Evolutionary conservation across 139 green algal species (phyloP).

Genomic region (Tetratostichococcus sp.): DNA sequence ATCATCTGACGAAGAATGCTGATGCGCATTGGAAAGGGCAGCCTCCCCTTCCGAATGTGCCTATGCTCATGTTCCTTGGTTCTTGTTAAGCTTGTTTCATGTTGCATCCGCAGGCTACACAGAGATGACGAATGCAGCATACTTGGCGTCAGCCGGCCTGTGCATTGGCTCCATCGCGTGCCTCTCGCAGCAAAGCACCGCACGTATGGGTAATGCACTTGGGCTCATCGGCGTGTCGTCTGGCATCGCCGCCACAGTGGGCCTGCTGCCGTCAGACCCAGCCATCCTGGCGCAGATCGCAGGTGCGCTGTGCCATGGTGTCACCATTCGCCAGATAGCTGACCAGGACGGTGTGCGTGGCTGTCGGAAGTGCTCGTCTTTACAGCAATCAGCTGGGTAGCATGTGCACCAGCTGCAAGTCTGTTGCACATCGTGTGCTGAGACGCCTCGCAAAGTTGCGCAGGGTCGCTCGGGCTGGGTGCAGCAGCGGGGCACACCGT

Average conservation of each 20-base stretch:
- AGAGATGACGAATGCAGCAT: constrained; percentile 65
- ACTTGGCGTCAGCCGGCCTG: constrained; percentile 62
- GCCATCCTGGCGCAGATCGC: constrained; percentile 31
- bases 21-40: too few species aligned
- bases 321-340: too few species aligned
- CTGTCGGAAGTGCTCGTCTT: too few species aligned
- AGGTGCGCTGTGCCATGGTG: constrained; percentile 6
- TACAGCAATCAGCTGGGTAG: too few species aligned
- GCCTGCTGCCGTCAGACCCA: constrained; percentile 34
- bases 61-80: too few species aligned
- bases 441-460: too few species aligned
- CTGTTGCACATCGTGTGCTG: too few species aligned
- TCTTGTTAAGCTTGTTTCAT: too few species aligned
- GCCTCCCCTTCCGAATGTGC: too few species aligned
- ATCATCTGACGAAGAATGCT: too few species aligned
- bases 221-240: constrained; percentile 70
- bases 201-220: constrained; percentile 73
- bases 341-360: too few species aligned
- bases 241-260: constrained; percentile 72
- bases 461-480: constrained; percentile 37
- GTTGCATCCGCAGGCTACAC: constrained; percentile 43
- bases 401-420: too few species aligned
- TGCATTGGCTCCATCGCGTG: constrained; percentile 86
- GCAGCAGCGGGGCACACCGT: constrained; percentile 44
- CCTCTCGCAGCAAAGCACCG: constrained; percentile 73